A percentile compares a stretch with the other conserved stretches of the same genome.
Conservation (phyloP, 495 filamentous ascomycete species). For the Penicillium mononematosum region DNA sequence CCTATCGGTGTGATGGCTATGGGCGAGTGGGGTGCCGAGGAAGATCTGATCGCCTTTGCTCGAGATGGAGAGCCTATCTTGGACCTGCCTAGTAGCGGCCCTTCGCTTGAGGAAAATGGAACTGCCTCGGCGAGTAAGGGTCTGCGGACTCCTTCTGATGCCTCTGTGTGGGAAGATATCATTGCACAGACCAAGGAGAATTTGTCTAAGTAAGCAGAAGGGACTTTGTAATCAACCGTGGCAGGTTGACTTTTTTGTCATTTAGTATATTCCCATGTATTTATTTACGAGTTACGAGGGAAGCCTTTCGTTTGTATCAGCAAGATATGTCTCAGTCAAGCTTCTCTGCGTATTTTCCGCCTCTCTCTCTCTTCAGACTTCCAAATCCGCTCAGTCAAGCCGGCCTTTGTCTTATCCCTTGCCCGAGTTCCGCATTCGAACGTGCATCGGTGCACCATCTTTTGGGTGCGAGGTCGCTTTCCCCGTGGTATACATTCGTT, state of each 20-base stretch:
- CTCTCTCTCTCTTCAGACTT: too few relatives aligned
- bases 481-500: too few relatives aligned
- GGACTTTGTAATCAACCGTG: background rate
- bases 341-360: too few relatives aligned
- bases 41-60: conserved; percentile 72
- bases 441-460: too few relatives aligned
- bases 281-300: background rate
- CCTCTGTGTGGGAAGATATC: conserved; percentile 41
- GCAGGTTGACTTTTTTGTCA: background rate
- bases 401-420: too few relatives aligned
- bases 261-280: background rate
- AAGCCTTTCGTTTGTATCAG: background rate
- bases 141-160: conserved; percentile 25
- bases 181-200: conserved; percentile 27
- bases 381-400: too few relatives aligned
- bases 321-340: too few relatives aligned
- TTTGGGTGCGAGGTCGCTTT: too few relatives aligned
- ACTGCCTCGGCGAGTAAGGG: conserved; percentile 14
- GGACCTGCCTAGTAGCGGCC: conserved; percentile 26
- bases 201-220: background rate
- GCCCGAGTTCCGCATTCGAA: too few relatives aligned
- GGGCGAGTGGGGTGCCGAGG: conserved; percentile 85
- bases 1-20: conserved; percentile 89
- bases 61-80: conserved; percentile 61
- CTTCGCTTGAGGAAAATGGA: conserved; percentile 2